phyloP scores from a whole-genome alignment of 768 basidiomycete genomes.

The Agrocybe praecox region DNA sequence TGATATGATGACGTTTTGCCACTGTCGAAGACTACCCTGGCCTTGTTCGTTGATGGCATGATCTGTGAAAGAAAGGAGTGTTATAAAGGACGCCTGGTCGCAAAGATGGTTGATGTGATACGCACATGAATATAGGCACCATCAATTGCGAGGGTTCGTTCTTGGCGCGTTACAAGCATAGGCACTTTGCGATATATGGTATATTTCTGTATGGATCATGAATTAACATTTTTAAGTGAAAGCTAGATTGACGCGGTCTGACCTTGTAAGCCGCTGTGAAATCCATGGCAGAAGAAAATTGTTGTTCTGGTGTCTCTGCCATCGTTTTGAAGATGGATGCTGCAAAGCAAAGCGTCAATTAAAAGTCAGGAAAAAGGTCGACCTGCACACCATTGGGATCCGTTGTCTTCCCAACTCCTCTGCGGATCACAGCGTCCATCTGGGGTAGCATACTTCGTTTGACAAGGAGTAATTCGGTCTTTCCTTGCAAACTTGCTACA shows the following conservation, averaged over 20 bases:
- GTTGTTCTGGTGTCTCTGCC: conserved; percentile 70
- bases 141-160: conserved; percentile 91
- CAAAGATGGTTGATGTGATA: neutral
- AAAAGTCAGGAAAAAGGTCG: neutral
- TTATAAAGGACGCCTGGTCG: neutral
- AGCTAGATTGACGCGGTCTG: conserved; percentile 2
- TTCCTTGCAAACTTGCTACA: conserved; percentile 92
- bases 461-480: conserved; percentile 79
- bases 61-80: conserved; percentile 58
- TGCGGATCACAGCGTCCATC: conserved; percentile 70
- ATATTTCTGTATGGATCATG: conserved; percentile 62
- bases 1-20: conserved; percentile 94
- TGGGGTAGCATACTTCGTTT: conserved; percentile 75
- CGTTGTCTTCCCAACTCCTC: conserved; percentile 69
- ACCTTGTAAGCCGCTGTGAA: conserved; percentile 88
- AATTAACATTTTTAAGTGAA: neutral
- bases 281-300: conserved; percentile 68
- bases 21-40: conserved; percentile 82
- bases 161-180: conserved; percentile 89
- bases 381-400: conserved; percentile 83
- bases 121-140: conserved; percentile 90
- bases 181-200: conserved; percentile 93
- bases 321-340: conserved; percentile 94
- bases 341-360: conserved; percentile 23
- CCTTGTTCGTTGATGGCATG: conserved; percentile 82